phyloP scores from a whole-genome alignment of 306 rosid species.

The Styphnolobium japonicum region DNA sequence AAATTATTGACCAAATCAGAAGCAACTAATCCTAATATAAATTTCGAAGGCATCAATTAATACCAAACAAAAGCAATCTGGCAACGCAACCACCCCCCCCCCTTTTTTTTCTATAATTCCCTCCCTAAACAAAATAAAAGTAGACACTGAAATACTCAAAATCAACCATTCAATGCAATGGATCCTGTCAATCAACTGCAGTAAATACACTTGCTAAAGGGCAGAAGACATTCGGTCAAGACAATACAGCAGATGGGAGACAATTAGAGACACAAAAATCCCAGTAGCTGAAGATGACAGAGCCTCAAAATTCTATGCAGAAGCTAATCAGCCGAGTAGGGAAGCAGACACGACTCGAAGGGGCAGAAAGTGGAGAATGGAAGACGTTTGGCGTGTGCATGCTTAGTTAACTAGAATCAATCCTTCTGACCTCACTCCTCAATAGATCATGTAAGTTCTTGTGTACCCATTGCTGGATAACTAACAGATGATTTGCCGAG shows the following conservation, averaged over 20 bases:
- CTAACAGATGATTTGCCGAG: neutral
- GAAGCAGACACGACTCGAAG: conserved; percentile 10
- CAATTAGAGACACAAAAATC: neutral
- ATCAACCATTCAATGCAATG: conserved; percentile 1
- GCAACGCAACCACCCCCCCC: neutral
- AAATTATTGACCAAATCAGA: neutral
- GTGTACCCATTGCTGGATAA: neutral
- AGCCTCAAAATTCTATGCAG: neutral
- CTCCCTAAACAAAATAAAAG: neutral
- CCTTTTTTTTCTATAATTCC: too few species aligned
- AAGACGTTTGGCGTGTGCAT: neutral
- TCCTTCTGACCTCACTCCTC: conserved; percentile 1
- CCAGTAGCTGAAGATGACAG: conserved; percentile 1
- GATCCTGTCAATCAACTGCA: neutral
- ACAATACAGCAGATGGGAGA: neutral
- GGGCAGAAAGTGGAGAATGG: neutral
- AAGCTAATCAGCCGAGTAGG: neutral
- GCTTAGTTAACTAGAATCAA: neutral
- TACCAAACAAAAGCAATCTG: neutral
- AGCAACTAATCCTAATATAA: neutral
- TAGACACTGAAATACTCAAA: neutral
- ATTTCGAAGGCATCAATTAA: neutral
- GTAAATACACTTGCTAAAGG: neutral
- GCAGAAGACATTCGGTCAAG: neutral
- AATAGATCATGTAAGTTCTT: neutral